Conservation (phyloP, 768 basidiomycete species). For the Trametes coccinea region DNA sequence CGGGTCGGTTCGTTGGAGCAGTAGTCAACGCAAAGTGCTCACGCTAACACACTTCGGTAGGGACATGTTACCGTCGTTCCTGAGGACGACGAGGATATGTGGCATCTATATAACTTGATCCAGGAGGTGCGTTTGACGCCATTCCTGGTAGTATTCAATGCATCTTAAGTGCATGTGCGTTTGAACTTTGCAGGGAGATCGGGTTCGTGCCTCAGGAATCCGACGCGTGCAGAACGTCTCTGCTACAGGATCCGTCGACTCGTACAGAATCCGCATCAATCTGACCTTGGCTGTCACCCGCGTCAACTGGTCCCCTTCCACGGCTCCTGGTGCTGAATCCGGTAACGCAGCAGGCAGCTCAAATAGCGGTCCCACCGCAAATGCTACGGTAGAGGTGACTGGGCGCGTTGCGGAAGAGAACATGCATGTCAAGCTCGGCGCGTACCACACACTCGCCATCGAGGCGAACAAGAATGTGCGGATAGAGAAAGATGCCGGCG, state of each 20-base stretch:
- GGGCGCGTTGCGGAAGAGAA: slow-evolving; percentile 89
- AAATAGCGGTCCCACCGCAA: slow-evolving; percentile 33
- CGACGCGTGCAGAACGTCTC: slow-evolving; percentile 91
- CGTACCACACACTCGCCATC: slow-evolving; percentile 92
- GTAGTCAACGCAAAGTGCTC: slow-evolving; percentile 1
- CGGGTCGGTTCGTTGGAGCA: slow-evolving; percentile 53
- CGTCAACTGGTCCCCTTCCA: slow-evolving; percentile 79
- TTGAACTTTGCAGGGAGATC: slow-evolving; percentile 55
- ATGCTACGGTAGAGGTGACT: slow-evolving; percentile 77
- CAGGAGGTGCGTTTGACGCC: slow-evolving; percentile 49
- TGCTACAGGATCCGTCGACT: slow-evolving; percentile 91
- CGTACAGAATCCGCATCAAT: slow-evolving; percentile 80
- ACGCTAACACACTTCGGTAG: slow-evolving; percentile 40
- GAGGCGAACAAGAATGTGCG: slow-evolving; percentile 89
- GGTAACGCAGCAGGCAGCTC: slow-evolving; percentile 43
- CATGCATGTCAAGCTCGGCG: slow-evolving; percentile 85
- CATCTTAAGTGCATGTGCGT: no score
- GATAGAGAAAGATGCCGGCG: slow-evolving; percentile 77
- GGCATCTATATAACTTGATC: slow-evolving; percentile 98
- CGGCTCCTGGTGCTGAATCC: slow-evolving; percentile 39
- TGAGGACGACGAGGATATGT: slow-evolving; percentile 99
- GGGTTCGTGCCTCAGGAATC: slow-evolving; percentile 82
- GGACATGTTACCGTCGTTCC: slow-evolving; percentile 94
- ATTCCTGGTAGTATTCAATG: no score
- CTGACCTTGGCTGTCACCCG: slow-evolving; percentile 82